These are phyloP conservation scores for Hymenoscyphus albidus DNA, from an alignment of 2,329 filamentous ascomycete species.

Conservation along the genomic window DNA sequence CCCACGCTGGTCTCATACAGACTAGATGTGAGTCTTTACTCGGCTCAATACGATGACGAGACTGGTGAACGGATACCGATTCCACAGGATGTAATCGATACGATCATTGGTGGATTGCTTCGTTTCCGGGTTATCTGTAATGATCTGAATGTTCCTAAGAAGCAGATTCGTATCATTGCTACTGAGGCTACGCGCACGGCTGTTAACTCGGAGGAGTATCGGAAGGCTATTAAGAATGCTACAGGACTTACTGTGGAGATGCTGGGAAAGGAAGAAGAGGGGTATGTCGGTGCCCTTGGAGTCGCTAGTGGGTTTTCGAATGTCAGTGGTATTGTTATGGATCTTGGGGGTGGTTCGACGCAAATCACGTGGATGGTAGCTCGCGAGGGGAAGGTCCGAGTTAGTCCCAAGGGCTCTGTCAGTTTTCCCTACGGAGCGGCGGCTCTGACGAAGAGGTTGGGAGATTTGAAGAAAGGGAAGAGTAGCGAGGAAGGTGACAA, in stretches of 20 bases:
- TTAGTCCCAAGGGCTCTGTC: conserved; percentile 52
- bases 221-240: conserved; percentile 46
- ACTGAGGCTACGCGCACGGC: conserved; percentile 64
- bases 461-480: conserved; percentile 40
- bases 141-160: conserved; percentile 51
- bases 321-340: conserved; percentile 66
- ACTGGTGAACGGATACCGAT: conserved; percentile 48
- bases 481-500: conserved; percentile 40
- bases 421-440: conserved; percentile 70
- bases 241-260: conserved; percentile 59
- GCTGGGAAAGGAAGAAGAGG: conserved; percentile 63
- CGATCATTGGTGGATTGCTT: conserved; percentile 48
- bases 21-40: conserved; percentile 59
- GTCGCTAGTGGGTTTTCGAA: conserved; percentile 60
- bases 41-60: conserved; percentile 52
- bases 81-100: conserved; percentile 45
- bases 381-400: conserved; percentile 45
- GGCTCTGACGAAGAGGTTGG: conserved; percentile 55
- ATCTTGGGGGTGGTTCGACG: conserved; percentile 66
- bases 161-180: conserved; percentile 57
- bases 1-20: conserved; percentile 56
- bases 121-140: conserved; percentile 55
- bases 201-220: conserved; percentile 54
- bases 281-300: conserved; percentile 60
- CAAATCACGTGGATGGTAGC: conserved; percentile 65